Percentiles rank a stretch among this genome's conserved stretches.
Conservation (phyloP, 768 basidiomycete species). For the Hortiboletus flavorubellus region DNA sequence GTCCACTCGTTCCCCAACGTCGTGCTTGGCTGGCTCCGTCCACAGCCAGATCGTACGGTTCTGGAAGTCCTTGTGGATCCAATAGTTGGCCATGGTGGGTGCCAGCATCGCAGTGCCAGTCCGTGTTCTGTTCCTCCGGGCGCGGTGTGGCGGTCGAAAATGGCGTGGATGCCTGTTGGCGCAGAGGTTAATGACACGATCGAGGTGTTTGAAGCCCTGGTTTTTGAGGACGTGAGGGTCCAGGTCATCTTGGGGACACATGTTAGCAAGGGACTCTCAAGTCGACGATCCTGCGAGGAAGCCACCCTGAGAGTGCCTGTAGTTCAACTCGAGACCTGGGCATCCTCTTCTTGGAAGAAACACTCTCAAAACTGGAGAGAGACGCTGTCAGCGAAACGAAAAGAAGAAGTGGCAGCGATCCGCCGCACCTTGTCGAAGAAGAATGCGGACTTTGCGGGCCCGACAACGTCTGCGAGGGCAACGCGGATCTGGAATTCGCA, state of each 20-base stretch:
- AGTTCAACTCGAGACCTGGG: conserved; percentile 71
- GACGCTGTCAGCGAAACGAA: neutral
- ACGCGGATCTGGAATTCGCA: conserved; percentile 78
- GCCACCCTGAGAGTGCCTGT: conserved; percentile 60
- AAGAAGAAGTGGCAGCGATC: neutral
- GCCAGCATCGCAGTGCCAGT: conserved; percentile 78
- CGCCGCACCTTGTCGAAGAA: conserved; percentile 76
- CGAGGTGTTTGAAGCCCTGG: conserved; percentile 77
- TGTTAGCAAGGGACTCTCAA: neutral
- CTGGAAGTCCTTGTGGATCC: conserved; percentile 84
- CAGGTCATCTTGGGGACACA: conserved; percentile 52
- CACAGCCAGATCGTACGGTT: conserved; percentile 77
- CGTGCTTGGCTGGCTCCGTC: conserved; percentile 71
- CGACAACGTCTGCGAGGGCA: conserved; percentile 62
- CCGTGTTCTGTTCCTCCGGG: conserved; percentile 71
- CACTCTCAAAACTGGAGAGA: conserved; percentile 67
- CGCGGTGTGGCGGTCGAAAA: conserved; percentile 77
- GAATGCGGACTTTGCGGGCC: conserved; percentile 62
- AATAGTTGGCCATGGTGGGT: conserved; percentile 69
- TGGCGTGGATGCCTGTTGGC: conserved; percentile 77
- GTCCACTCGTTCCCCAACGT: conserved; percentile 76
- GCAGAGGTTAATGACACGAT: conserved; percentile 74
- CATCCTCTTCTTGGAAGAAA: conserved; percentile 77
- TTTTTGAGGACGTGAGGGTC: conserved; percentile 75
- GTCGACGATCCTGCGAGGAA: neutral